Percentiles rank a stretch among this genome's conserved stretches.
phyloP scores from a whole-genome alignment of 1,284 basidiomycete genomes.

The Cutaneotrichosporon cyanovorans region DNA sequence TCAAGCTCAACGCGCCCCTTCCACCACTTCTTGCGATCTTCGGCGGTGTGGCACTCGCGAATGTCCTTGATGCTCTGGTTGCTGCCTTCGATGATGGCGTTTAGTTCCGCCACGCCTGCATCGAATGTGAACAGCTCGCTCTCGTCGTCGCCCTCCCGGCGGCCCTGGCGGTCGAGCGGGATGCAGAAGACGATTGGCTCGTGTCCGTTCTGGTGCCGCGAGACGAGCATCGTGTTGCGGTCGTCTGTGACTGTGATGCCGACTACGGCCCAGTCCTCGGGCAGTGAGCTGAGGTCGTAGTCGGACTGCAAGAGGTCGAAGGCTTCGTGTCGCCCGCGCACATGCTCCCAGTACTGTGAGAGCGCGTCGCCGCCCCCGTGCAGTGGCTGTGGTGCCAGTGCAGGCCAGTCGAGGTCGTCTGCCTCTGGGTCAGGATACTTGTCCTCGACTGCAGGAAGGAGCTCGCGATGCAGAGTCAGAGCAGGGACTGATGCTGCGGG shows the following conservation, averaged over 20 bases:
- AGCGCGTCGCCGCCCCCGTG: slow-evolving; percentile 1
- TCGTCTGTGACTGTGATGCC: slow-evolving; percentile 78
- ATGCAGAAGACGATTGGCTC: slow-evolving; percentile 76
- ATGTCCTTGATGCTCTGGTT: slow-evolving; percentile 49
- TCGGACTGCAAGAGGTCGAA: slow-evolving; percentile 43
- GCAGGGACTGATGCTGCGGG: slow-evolving; percentile 51
- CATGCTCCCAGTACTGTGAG: slow-evolving; percentile 32
- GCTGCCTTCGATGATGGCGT: slow-evolving; percentile 65
- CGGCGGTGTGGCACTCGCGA: slow-evolving; percentile 25
- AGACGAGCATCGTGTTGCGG: slow-evolving; percentile 71
- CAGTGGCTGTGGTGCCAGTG: slow-evolving; percentile 31
- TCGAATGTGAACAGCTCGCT: slow-evolving; percentile 66
- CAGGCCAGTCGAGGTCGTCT: slow-evolving; percentile 56
- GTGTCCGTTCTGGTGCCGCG: slow-evolving; percentile 60
- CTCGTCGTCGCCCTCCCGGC: slow-evolving; percentile 68
- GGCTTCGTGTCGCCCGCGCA: slow-evolving; percentile 52
- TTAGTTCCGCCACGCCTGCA: slow-evolving; percentile 64
- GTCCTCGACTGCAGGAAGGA: slow-evolving; percentile 43
- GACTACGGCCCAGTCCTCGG: slow-evolving; percentile 74
- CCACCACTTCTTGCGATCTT: slow-evolving; percentile 62
- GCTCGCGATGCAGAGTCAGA: slow-evolving; percentile 69
- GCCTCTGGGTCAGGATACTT: slow-evolving; percentile 48
- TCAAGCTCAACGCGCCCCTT: slow-evolving; percentile 67
- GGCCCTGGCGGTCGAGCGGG: slow-evolving; percentile 68
- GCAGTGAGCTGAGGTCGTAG: slow-evolving; percentile 50